Evolutionary conservation across 306 rosid species (phyloP).

Genomic region (Cucumis cinereus): DNA sequence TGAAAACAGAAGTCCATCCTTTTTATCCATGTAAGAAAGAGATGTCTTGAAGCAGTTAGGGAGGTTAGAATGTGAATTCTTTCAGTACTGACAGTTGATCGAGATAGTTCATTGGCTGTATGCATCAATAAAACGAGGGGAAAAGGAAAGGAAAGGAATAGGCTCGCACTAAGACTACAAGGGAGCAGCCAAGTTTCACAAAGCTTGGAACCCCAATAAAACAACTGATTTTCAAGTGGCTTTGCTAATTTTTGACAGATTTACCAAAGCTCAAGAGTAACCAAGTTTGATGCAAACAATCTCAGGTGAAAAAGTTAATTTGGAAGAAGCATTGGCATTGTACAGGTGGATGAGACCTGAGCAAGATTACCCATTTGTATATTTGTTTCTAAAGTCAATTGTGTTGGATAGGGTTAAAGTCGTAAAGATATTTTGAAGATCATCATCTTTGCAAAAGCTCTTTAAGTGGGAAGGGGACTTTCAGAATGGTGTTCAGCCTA

Average conservation of each 20-base stretch:
- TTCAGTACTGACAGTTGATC: not conserved
- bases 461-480: not conserved
- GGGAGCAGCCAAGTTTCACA: not conserved
- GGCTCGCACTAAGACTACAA: not conserved
- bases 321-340: not conserved
- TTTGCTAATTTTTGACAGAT: not conserved
- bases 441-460: not conserved
- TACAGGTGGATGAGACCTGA: too few species aligned
- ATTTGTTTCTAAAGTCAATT: not conserved
- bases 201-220: not conserved
- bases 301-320: not conserved
- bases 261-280: not conserved
- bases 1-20: not conserved
- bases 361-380: not conserved
- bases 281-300: not conserved
- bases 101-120: not conserved
- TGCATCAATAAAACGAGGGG: not conserved
- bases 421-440: not conserved
- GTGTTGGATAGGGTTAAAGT: too few species aligned
- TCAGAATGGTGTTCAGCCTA: not conserved
- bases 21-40: not conserved
- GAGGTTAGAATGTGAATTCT: not conserved
- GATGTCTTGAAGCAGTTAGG: not conserved
- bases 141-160: too few species aligned
- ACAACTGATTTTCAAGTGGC: not conserved